A percentile compares a stretch with the other conserved stretches of the same genome.
These are phyloP conservation scores for Phaffia rhodozyma DNA, from an alignment of 1,284 basidiomycete species.

Conservation along the genomic window DNA sequence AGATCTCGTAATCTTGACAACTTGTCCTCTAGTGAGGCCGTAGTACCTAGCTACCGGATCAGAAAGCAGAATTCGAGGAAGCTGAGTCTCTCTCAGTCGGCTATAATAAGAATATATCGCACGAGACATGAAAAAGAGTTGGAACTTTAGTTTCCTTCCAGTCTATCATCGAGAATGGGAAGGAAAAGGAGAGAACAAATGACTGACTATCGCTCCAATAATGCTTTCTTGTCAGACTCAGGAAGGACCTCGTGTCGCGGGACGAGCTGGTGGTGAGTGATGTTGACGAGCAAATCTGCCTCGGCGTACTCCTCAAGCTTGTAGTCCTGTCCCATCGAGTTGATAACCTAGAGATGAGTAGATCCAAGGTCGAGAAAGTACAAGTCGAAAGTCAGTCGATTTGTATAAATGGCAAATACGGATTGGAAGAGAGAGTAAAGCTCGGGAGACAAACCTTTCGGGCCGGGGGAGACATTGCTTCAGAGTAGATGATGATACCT, in stretches of 20 bases:
- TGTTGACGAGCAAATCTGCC: constrained; percentile 91
- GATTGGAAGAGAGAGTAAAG: neutral
- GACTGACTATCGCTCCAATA: constrained; percentile 86
- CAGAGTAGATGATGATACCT: constrained; percentile 91
- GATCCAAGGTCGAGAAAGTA: neutral
- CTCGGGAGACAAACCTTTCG: constrained; percentile 54
- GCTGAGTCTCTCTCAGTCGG: constrained; percentile 93
- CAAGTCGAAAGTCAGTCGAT: neutral
- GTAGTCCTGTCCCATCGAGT: constrained; percentile 73
- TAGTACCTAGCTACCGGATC: constrained; percentile 98
- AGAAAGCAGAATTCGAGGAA: constrained; percentile 88
- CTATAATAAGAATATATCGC: constrained; percentile 37
- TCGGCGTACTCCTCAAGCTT: constrained; percentile 94
- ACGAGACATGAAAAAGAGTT: neutral
- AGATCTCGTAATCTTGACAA: constrained; percentile 95
- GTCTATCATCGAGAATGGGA: constrained; percentile 10
- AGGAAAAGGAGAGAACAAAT: neutral
- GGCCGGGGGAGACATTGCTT: constrained; percentile 92
- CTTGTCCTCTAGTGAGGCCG: constrained; percentile 85
- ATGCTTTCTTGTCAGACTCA: constrained; percentile 69
- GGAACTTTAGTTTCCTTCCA: too few relatives aligned
- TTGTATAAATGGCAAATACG: neutral
- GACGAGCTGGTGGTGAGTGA: constrained; percentile 89
- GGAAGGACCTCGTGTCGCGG: constrained; percentile 84
- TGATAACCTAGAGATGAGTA: constrained; percentile 53